Evolutionary conservation across 2,329 filamentous ascomycete genomes (phyloP).

Genomic region (Claviceps quebecensis): DNA sequence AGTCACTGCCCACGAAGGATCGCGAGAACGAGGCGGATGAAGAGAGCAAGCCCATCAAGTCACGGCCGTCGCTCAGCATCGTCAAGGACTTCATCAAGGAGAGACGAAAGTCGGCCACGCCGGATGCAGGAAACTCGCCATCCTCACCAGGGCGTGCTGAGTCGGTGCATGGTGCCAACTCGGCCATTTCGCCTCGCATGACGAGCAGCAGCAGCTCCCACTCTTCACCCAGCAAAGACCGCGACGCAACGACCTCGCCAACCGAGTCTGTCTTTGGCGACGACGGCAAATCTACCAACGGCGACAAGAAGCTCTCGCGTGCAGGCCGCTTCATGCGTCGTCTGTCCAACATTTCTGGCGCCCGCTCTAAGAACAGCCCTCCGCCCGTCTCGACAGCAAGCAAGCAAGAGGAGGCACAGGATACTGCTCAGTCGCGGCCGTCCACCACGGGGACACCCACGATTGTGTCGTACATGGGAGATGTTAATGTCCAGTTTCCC

Average conservation of each 20-base stretch:
- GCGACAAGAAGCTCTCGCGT: slow-evolving; percentile 36
- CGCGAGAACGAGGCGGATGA: slow-evolving; percentile 22
- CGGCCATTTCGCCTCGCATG: slow-evolving; percentile 38
- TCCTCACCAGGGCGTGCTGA: slow-evolving; percentile 34
- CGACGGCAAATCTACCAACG: slow-evolving; percentile 27
- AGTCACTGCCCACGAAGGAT: slow-evolving; percentile 17
- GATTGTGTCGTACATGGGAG: slow-evolving; percentile 58
- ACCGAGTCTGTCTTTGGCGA: slow-evolving; percentile 33
- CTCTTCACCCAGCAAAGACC: slow-evolving; percentile 37
- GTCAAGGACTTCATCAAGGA: slow-evolving; percentile 50
- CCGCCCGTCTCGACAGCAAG: slow-evolving; percentile 35
- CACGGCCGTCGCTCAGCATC: slow-evolving; percentile 41
- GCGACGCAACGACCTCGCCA: slow-evolving; percentile 22
- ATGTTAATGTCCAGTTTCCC: slow-evolving; percentile 94
- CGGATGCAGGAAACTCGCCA: slow-evolving; percentile 18
- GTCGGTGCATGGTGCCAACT: slow-evolving; percentile 27
- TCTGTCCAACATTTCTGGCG: slow-evolving; percentile 38
- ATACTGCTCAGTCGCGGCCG: slow-evolving; percentile 11
- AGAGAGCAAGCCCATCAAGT: slow-evolving; percentile 21
- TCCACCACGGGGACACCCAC: slow-evolving; percentile 20
- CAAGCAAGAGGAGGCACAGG: slow-evolving; percentile 29
- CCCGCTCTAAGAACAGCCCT: slow-evolving; percentile 30
- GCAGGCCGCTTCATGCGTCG: slow-evolving; percentile 45
- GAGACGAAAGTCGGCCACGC: slow-evolving; percentile 36
- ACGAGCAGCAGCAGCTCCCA: slow-evolving; percentile 47